Conservation (phyloP, 306 rosid genomes). For the Quercus variabilis region DNA sequence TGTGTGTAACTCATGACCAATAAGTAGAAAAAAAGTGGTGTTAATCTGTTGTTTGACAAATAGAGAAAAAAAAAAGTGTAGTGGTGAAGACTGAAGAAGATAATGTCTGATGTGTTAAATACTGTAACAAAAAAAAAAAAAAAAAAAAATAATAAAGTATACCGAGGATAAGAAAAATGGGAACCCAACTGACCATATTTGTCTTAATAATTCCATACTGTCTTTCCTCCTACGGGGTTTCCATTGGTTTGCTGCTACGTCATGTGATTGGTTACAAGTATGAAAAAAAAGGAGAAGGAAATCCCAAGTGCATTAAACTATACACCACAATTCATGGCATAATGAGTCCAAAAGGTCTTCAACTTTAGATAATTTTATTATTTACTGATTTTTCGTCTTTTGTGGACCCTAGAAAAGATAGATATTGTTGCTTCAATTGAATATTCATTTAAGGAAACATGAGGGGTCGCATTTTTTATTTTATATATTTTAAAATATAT, state of each 20-base stretch:
- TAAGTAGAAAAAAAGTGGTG: not conserved
- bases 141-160: not conserved
- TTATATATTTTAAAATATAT: no score
- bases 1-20: no score
- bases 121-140: not conserved
- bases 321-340: slow-evolving; percentile 18
- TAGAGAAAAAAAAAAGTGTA: not conserved
- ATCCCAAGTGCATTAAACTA: not conserved
- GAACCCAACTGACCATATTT: slow-evolving; percentile 9
- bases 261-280: slow-evolving; percentile 29
- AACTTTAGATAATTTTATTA: not conserved
- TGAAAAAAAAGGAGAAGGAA: not conserved
- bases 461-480: not conserved
- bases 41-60: not conserved
- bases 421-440: not conserved
- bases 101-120: slow-evolving; percentile 1
- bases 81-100: slow-evolving; percentile 12
- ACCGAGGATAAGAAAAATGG: slow-evolving; percentile 19
- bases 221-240: not conserved
- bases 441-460: slow-evolving; percentile 4
- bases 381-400: not conserved
- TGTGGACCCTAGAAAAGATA: not conserved
- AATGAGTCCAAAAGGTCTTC: slow-evolving; percentile 14
- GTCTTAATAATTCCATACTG: slow-evolving; percentile 18
- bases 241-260: slow-evolving; percentile 8